Base-by-base conservation (phyloP, 2,329 filamentous ascomycete species). In the Cercospora citrullina region DNA sequence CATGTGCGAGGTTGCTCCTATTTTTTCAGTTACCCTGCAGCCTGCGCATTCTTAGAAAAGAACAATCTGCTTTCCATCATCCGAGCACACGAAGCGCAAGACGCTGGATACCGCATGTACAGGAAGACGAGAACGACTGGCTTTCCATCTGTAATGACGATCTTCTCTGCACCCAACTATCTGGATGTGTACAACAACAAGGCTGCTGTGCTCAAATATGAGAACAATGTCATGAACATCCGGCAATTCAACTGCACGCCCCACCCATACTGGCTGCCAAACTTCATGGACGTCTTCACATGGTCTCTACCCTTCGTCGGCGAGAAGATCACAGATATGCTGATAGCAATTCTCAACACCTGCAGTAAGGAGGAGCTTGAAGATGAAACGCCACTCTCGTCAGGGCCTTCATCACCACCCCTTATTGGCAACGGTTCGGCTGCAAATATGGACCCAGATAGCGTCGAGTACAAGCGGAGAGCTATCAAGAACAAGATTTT, bases 141-240 rank as follows among this genome's bases (percentile, higher is more conserved):
- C 2, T 99, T 99, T 84, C 95, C 95, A 23, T 97, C 94, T 82
- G 95, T 99, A 71, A 99, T 99, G 95, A 99, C 95, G 74, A 99
- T 99, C 77, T 99, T 99, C 86, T 98, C 94, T 55, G 95, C 95
- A 1, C 95, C 95, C 42, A 99, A 99, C 82, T 99, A 99, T 79
- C 89, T 99, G 71, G 95, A 99, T 77, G 94, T 99, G 42, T 99
- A 99, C 84, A 99, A 99, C 88, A 99, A 99, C 87, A 99, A 99
- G 85, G 95, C 95, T 1, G 95, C 95, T 0, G 95, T 99, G 48
- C 85, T 99, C 76, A 99, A 99, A 84, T 99, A 99, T 80, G 95
- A 99, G 84, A 99, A 99, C 82, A 99, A 99, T 78, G 95, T 99
- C 69, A 99, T 99, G 95, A 99, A 99, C 85, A 99, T 99, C 78